A percentile compares a stretch with the other conserved stretches of the same genome.
Conservation (phyloP, 176 grass and related monocot species). For the Oryza australiensis region DNA sequence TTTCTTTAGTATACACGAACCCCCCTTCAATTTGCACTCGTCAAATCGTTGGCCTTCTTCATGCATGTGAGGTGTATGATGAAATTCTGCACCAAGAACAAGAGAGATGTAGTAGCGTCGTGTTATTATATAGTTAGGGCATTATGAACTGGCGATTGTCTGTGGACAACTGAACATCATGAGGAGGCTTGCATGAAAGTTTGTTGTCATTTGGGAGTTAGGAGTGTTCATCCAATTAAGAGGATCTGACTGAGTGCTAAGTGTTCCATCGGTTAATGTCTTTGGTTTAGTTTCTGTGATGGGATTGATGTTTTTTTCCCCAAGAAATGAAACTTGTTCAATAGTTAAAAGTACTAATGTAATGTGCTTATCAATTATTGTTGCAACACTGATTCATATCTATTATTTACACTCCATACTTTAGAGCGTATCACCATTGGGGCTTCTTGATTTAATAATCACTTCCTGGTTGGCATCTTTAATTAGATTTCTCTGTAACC, state of each 20-base stretch:
- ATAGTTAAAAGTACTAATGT: background rate
- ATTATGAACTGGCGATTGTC: background rate
- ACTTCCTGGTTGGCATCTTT: conserved; percentile 16
- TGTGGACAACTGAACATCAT: background rate
- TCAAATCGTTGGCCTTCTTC: background rate
- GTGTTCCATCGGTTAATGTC: background rate
- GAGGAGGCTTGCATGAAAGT: background rate
- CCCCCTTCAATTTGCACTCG: background rate
- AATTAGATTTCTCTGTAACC: background rate
- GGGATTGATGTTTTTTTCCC: background rate
- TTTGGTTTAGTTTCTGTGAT: too few relatives aligned
- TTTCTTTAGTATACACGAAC: background rate
- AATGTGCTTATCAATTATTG: background rate
- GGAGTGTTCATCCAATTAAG: background rate
- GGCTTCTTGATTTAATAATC: background rate
- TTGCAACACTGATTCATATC: background rate
- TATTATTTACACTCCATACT: background rate
- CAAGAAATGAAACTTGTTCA: background rate
- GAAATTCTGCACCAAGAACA: background rate
- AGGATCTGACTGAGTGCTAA: background rate
- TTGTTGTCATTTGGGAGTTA: background rate
- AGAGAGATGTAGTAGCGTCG: background rate
- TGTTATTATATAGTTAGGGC: background rate
- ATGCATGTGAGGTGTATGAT: conserved; percentile 18
- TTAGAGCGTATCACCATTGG: background rate